Base-by-base conservation (phyloP, 768 basidiomycete genomes). In the Harrya chromipes region DNA sequence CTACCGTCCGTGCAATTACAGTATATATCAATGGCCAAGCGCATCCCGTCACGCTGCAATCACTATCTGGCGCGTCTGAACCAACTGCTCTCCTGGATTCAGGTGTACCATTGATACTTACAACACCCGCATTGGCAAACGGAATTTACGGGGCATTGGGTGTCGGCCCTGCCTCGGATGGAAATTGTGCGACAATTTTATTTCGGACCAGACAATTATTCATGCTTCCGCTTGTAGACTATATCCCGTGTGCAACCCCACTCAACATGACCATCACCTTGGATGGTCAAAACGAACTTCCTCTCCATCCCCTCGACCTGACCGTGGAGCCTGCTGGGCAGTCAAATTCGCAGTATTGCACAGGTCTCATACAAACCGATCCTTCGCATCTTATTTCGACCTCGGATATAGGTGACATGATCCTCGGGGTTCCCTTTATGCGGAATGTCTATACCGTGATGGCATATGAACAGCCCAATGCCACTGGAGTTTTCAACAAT, bases 401-500 rank as follows among this genome's bases (percentile, higher is more conserved):
- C 14, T 65, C 70, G 4, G 57, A 52, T 13, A 68, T 80, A 16
- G 82, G 79, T 1, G 88, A 90, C 64, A 83, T 91, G 70, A 73
- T 91, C 49, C 81, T 91, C 34, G 89, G 87, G 35, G 84, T 88
- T 0, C 82, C 88, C 0, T 91, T 91, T 62, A 69, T 91, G 58
- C 76, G 86, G 11, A 90, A 83, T 58, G 76, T 81, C 4, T 91
- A 92, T 61, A 84, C 80, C 12, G 87, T 92, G 54, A 78, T 90
- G 77, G 83, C 83, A 1, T 88, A 84, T 62, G 72, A 77, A 40
- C 50, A 59, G 1, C 83, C 83, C 3, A 59, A 70, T 40, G 36
- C 64, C 0, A 58, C 73, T 20, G 84, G 84, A 13, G 56, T 58
- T 4, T 81, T 85, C 63, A 68, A 74, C 24, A 46, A 44, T 5